Base-by-base conservation (phyloP, 192 early-diverging fungal species). In the Radiomyces spectabilis region DNA sequence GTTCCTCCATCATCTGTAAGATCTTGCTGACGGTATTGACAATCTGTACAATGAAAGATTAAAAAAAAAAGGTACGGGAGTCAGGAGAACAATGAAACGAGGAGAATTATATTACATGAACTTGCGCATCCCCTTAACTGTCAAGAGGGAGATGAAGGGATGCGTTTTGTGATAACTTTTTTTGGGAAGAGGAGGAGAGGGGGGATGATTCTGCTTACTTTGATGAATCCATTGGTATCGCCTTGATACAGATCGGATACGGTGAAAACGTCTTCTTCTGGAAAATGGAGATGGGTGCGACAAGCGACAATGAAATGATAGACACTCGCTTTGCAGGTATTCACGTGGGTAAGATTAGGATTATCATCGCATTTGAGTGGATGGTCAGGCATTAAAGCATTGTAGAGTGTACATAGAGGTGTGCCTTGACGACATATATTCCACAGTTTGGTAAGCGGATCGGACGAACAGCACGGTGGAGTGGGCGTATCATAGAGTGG, bases 221-320 rank as follows among this genome's bases (percentile, higher is more conserved):
- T 98, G 53, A 98, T 87, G 66, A 97, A 93, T 54, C 85, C 88
- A 69, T 94, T 95, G 29, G 93, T 98, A 63, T 98, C 91, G 63
- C 97, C 93, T 51, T 88, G 84, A 66, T 86, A 92, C 30, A 96
- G 70, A 45, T 94, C 92, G 5, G 90, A 79, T 44, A 97, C 83
- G 34, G 85, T 81, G 68, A 94, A 91, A 22, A 89, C 65, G 54
- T 87, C 75, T 43, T 92, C 85, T 32, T 94, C 81, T 27, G 70
- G 72, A n/a, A 83, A 74, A 43, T 90, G 61, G 1, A 87, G 75
- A 59, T 92, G 81, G 31, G 81, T 74, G 45, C 87, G 85, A 72
- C 93, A 94, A n/a, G 85, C 85, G 48, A 87, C 84, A 25, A 95
- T 57, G 72, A 98, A 98, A 49, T 82, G 75, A 69, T 86, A 93